Conservation (phyloP, 2,329 filamentous ascomycete species). For the Aspergillus amoenus region DNA sequence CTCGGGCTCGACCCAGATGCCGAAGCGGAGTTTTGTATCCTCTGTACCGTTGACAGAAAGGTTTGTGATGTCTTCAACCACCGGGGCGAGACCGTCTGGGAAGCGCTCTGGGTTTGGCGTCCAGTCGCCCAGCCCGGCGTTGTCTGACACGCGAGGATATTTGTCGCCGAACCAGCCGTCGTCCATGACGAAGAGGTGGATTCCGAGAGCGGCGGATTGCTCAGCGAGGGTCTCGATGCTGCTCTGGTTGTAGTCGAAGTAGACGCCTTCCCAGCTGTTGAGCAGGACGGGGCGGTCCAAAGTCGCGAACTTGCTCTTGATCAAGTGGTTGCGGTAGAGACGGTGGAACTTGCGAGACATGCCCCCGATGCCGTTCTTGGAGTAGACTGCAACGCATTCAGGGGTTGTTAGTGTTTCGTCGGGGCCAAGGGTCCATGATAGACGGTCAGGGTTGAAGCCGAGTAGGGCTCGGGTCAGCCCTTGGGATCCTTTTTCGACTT, state of each 20-base stretch:
- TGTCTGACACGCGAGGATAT: constrained; percentile 59
- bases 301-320: constrained; percentile 56
- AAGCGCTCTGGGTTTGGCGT: constrained; percentile 58
- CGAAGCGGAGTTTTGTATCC: constrained; percentile 54
- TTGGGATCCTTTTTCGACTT: constrained; percentile 62
- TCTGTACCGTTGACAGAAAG: constrained; percentile 48
- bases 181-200: constrained; percentile 64
- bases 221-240: constrained; percentile 39
- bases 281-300: constrained; percentile 56
- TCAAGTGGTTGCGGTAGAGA: constrained; percentile 61
- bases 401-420: constrained; percentile 61
- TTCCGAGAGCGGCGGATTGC: constrained; percentile 55
- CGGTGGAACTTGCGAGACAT: constrained; percentile 64
- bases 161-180: constrained; percentile 68
- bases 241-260: constrained; percentile 58
- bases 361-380: constrained; percentile 57
- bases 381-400: constrained; percentile 63
- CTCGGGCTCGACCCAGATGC: constrained; percentile 67
- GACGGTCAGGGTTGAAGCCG: constrained; percentile 61
- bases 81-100: constrained; percentile 54
- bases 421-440: constrained; percentile 58
- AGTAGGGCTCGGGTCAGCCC: constrained; percentile 62
- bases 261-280: constrained; percentile 66
- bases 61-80: constrained; percentile 53
- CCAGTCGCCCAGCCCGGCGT: constrained; percentile 64